Base-by-base conservation (phyloP, 257 asterid genomes). In the Vinca minor region DNA sequence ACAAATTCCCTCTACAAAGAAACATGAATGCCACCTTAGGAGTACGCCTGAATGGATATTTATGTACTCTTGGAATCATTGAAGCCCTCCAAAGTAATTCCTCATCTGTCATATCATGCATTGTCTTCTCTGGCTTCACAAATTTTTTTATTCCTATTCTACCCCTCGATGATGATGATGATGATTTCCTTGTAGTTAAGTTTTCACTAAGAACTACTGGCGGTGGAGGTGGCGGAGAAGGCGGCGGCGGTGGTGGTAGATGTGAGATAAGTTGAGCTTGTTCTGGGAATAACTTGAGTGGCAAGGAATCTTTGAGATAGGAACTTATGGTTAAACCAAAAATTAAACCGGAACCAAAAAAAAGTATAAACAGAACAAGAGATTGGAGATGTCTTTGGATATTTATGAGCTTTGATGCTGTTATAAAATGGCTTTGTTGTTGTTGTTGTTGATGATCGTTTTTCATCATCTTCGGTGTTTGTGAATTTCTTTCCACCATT, bases 11-110 rank as follows among this genome's bases (percentile, higher is more conserved):
- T 67, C 83, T 81, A 0, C 82, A 79, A 18, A 90, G 80, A 53
- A 85, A 90, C 96, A 90, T 82, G 75, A 87, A 90, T 0, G 97
- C 96, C 8, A 87, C 78, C 57, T 90, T 90, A 0, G 87, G 89
- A 3, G 73, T 80, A 0, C 81, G 71, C 0, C 59, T 52, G 63
- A 77, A 84, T 4, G 98, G 96, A 15, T 35, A 71, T 4, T 36
- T 72, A 0, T 1, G 0, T 0, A 73, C 59, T 69, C 65, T 74
- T 0, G 97, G 87, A 56, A 71, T 75, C 89, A 91, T 76, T 15
- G 98, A 84, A 54, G 97, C 97, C 64, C 88, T 72, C 95, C 90
- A 85, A 0, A 87, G 70, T 69, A 89, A 59, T 59, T 85, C 92
- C 29, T 76, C 76, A 0, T 89, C 97, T 2, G 62, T 83, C 95